Evolutionary conservation across 345 rosid genomes (phyloP).

Genomic region (Capsella bursapastoris): DNA sequence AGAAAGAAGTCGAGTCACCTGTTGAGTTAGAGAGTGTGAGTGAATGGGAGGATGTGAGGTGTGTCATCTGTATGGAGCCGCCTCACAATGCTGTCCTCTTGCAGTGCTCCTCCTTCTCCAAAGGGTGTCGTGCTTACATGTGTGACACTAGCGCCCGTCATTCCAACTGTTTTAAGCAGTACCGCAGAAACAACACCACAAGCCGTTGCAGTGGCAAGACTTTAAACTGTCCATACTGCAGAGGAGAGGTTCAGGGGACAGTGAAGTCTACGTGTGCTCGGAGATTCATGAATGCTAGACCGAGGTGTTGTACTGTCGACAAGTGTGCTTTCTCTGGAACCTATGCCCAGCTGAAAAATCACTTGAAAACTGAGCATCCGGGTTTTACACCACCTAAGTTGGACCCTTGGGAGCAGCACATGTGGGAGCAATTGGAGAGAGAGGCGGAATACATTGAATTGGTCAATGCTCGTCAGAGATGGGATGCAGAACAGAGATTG

Average conservation of each 20-base stretch:
- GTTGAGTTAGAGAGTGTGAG: conserved; percentile 47
- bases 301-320: conserved; percentile 55
- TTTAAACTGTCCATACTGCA: conserved; percentile 61
- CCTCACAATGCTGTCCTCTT: conserved; percentile 78
- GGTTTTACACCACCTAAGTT: conserved; percentile 46
- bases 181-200: conserved; percentile 40
- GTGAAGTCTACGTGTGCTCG: conserved; percentile 53
- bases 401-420: conserved; percentile 50
- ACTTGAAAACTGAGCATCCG: conserved; percentile 64
- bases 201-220: conserved; percentile 38
- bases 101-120: conserved; percentile 58
- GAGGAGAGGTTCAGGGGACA: conserved; percentile 62
- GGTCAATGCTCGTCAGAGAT: conserved; percentile 41
- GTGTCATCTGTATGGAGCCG: conserved; percentile 78
- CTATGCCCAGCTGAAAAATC: conserved; percentile 61
- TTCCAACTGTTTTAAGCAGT: conserved; percentile 72
- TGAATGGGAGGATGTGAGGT: conserved; percentile 70
- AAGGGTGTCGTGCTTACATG: conserved; percentile 74
- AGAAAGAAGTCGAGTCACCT: conserved; percentile 40
- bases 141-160: conserved; percentile 74
- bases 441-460: conserved; percentile 53
- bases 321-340: conserved; percentile 58
- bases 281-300: conserved; percentile 61
- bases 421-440: conserved; percentile 55
- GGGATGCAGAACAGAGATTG: conserved; percentile 39